Evolutionary conservation across 768 basidiomycete species (phyloP), one percentile per base, ranked within the genome.

Genomic region (Auricularia heimuer): DNA sequence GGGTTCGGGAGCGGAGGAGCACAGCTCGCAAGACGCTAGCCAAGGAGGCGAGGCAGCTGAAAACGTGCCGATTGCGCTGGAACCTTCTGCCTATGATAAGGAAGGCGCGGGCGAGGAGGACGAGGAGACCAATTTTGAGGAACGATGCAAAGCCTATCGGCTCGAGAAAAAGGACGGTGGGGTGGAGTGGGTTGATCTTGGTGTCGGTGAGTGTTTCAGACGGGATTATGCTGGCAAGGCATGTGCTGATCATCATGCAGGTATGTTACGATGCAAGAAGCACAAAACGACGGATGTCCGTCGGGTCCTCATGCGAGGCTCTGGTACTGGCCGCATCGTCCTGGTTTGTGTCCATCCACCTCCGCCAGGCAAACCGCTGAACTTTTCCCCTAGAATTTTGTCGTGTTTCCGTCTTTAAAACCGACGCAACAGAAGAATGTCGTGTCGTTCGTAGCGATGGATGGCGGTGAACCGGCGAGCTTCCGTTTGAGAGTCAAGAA

Each of bases 101-200:
- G 89, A 89, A 66, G 90, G 91, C 11, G 86, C 86, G 69, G 91
- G 91, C 35, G 91, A 93, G 75, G 88, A 93, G 71, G 81, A 87
- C 47, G 91, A 93, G 70, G 85, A 85, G 66, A 91, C 88, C 3
- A 75, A 76, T 35, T 80, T 88, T 72, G 74, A 77, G 56, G 77
- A 83, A 61, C 83, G 79, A 72, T 75, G 83, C 61, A 91, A 88
- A 72, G 84, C 85, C 33, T 90, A 78, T 71, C 82, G 81, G 71
- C 70, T 91, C 71, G 56, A 33, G 4, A 74, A 76, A 16, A 76
- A 78, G 12, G 81, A 82, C 66, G 72, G 80, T 66, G 67, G 74
- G 63, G 67, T 72, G 47, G 78, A 79, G 36, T 92, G 89, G 90
- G 78, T 74, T 33, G 87, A 88, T 65, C 70, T 89, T 63, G 90